These are phyloP conservation scores for Citrus cavaleriei DNA, from an alignment of 345 rosid genomes.

Conservation along the genomic window DNA sequence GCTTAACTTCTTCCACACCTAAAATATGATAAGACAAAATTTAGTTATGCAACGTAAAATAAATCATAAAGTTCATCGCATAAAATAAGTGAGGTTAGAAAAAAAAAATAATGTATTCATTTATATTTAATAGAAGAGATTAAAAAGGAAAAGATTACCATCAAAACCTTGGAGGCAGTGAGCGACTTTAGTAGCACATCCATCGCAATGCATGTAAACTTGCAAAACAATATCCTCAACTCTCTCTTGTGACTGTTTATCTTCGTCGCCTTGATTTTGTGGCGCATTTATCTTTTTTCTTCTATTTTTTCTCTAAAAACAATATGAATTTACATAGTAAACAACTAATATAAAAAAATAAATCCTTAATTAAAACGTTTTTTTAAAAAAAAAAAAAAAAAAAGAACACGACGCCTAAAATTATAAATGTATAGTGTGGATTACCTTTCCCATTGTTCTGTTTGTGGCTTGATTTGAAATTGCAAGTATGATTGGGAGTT, in stretches of 20 bases:
- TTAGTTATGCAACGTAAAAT: too few species aligned
- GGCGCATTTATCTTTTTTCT: not conserved
- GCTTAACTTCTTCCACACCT: slow-evolving; percentile 54
- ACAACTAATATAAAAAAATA: not conserved
- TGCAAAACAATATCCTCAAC: slow-evolving; percentile 32
- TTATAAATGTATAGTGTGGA: not conserved
- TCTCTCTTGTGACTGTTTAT: not conserved
- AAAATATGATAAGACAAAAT: not conserved
- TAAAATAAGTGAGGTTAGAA: not conserved
- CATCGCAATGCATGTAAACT: slow-evolving; percentile 68
- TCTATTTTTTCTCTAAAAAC: not conserved
- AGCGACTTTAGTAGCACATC: slow-evolving; percentile 49
- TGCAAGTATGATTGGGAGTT: not conserved
- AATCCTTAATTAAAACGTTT: not conserved
- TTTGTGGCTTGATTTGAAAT: not conserved
- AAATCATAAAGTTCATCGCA: not conserved
- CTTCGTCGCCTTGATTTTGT: not conserved
- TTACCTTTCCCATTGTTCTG: slow-evolving; percentile 6
- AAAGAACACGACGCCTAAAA: not conserved
- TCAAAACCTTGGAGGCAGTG: slow-evolving; percentile 48
- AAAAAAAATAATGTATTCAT: too few species aligned
- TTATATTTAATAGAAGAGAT: not conserved
- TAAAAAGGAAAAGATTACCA: slow-evolving; percentile 28
- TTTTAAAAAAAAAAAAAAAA: not conserved
- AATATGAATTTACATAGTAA: not conserved